Percentiles rank a stretch among this genome's conserved stretches.
phyloP scores from a whole-genome alignment of 2,329 filamentous ascomycete species.

The Arthroderma sp. region DNA sequence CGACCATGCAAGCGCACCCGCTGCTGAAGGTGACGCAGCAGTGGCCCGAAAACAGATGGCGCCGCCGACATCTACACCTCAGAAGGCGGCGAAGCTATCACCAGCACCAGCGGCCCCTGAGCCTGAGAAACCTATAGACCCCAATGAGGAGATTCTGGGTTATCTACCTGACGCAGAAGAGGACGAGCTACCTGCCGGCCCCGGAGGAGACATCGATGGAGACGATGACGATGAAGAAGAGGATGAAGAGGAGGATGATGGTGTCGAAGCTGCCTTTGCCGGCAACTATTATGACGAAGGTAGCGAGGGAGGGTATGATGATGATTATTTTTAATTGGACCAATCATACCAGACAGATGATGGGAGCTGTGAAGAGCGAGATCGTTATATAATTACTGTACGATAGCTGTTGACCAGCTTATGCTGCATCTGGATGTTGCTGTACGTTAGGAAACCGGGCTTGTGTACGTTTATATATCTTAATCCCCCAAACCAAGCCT shows the following conservation, averaged over 20 bases:
- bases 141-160: slow-evolving; percentile 20
- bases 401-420: neutral
- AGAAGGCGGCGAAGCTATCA: slow-evolving; percentile 4
- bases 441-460: too few relatives aligned
- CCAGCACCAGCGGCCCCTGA: neutral
- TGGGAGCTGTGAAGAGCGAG: neutral
- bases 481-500: too few relatives aligned
- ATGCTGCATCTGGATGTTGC: neutral
- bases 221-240: slow-evolving; percentile 27
- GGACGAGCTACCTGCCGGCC: slow-evolving; percentile 12
- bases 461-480: too few relatives aligned
- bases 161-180: slow-evolving; percentile 15
- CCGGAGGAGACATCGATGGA: slow-evolving; percentile 21
- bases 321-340: slow-evolving; percentile 16
- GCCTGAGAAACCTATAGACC: slow-evolving; percentile 10
- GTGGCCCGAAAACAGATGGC: slow-evolving; percentile 10
- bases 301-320: slow-evolving; percentile 27
- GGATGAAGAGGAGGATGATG: slow-evolving; percentile 23
- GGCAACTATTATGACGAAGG: slow-evolving; percentile 25
- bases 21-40: slow-evolving; percentile 12
- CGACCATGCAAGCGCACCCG: slow-evolving; percentile 16
- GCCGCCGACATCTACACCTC: slow-evolving; percentile 12
- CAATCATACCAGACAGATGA: neutral
- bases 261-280: slow-evolving; percentile 28
- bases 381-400: neutral